A percentile compares a stretch with the other conserved stretches of the same genome.
phyloP scores from a whole-genome alignment of 2,329 filamentous ascomycete species.

The Cytospora schulzeri region DNA sequence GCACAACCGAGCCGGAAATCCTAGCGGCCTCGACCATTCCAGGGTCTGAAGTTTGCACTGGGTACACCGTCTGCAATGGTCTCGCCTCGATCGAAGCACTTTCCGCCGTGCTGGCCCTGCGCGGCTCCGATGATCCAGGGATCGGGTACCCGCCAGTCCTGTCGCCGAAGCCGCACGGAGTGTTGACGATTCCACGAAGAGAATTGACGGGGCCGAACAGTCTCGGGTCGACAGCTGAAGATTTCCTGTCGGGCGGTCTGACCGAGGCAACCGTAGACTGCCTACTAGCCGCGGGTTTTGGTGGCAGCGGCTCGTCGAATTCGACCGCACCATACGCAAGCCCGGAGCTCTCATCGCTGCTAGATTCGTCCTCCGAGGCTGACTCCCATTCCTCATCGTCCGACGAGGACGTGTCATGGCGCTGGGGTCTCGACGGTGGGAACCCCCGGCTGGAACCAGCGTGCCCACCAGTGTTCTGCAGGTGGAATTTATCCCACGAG shows the following conservation, averaged over 20 bases:
- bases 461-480: conserved; percentile 41
- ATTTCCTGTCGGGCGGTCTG: conserved; percentile 41
- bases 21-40: conserved; percentile 60
- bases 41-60: conserved; percentile 68
- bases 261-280: conserved; percentile 17
- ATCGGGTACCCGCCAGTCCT: conserved; percentile 34
- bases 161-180: conserved; percentile 57
- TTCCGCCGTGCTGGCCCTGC: conserved; percentile 37
- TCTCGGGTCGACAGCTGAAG: conserved; percentile 58
- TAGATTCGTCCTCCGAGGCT: conserved; percentile 52
- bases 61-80: conserved; percentile 65
- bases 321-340: conserved; percentile 46
- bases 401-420: conserved; percentile 39
- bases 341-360: conserved; percentile 43
- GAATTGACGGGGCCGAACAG: conserved; percentile 64
- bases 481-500: conserved; percentile 45
- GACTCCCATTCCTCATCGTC: conserved; percentile 61
- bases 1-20: conserved; percentile 46
- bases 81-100: conserved; percentile 40
- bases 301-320: conserved; percentile 33
- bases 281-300: conserved; percentile 28
- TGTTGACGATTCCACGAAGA: conserved; percentile 57
- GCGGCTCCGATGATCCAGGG: conserved; percentile 30
- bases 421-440: conserved; percentile 43
- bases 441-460: conserved; percentile 39